These are phyloP conservation scores for Thelonectria rubi DNA, from an alignment of 2,329 filamentous ascomycete genomes.

Conservation along the genomic window DNA sequence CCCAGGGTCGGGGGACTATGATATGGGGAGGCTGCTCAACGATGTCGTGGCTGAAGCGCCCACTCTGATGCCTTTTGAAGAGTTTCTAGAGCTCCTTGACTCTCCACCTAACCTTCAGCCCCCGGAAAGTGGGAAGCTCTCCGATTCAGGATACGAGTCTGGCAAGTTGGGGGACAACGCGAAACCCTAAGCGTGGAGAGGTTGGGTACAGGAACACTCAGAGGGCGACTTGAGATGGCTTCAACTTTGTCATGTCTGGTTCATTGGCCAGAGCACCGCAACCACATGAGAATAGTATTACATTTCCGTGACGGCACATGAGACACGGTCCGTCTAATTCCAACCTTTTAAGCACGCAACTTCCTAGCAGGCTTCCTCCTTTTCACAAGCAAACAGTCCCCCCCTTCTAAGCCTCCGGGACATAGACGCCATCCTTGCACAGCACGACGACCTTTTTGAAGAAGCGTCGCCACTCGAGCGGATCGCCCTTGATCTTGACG, in stretches of 20 bases:
- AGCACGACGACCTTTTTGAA: constrained; percentile 95
- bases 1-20: no score
- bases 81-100: no score
- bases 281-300: constrained; percentile 6
- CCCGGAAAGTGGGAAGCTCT: no score
- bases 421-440: constrained; percentile 84
- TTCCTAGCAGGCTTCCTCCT: constrained; percentile 1
- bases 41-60: no score
- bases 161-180: no score
- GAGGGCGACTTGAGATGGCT: background rate
- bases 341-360: constrained; percentile 3
- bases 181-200: no score
- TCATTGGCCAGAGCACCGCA: background rate
- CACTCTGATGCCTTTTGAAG: no score
- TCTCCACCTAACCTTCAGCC: no score
- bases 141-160: no score
- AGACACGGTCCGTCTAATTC: constrained; percentile 11
- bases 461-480: constrained; percentile 93
- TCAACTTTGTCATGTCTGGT: background rate
- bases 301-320: constrained; percentile 7
- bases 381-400: constrained; percentile 32
- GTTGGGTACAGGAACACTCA: no score
- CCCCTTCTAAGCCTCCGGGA: constrained; percentile 52
- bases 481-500: constrained; percentile 94
- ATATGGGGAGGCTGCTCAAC: no score